Percentiles rank a stretch among this genome's conserved stretches.
These are phyloP conservation scores for Ramularia collo-cygni DNA, from an alignment of 2,329 filamentous ascomycete genomes.

Conservation along the genomic window DNA sequence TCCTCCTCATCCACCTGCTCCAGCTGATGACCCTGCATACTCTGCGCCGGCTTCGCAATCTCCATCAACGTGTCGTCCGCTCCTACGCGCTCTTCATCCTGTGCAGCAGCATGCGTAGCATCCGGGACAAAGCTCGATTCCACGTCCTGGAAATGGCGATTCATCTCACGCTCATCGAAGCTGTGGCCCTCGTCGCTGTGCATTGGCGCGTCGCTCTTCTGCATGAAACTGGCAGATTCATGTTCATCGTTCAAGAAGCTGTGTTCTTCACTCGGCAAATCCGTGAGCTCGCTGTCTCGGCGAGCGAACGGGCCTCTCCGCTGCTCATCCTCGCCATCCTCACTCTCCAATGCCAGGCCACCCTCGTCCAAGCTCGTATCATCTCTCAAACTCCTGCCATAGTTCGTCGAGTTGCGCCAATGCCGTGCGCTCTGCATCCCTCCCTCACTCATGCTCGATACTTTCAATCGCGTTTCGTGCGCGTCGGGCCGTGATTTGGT, in stretches of 20 bases:
- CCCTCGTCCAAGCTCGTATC: too few species aligned
- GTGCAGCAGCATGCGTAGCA: slow-evolving; percentile 30
- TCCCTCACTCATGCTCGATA: too few species aligned
- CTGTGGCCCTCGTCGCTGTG: slow-evolving; percentile 35
- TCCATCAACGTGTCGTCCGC: slow-evolving; percentile 42
- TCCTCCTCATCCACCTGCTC: slow-evolving; percentile 15
- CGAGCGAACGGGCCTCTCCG: slow-evolving; percentile 8
- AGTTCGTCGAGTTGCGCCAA: too few species aligned
- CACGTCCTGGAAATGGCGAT: slow-evolving; percentile 52
- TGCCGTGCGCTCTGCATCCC: too few species aligned
- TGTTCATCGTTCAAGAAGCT: slow-evolving; percentile 30
- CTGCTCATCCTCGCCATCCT: background rate
- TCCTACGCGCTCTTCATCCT: slow-evolving; percentile 26
- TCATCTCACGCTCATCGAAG: slow-evolving; percentile 54
- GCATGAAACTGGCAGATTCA: slow-evolving; percentile 1
- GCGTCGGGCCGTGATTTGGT: slow-evolving; percentile 1
- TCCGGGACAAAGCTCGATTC: slow-evolving; percentile 59
- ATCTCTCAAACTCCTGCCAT: too few species aligned
- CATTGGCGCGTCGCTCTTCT: slow-evolving; percentile 11
- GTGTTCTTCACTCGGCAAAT: slow-evolving; percentile 35
- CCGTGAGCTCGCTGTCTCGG: slow-evolving; percentile 30
- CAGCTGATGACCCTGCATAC: background rate
- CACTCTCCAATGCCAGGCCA: too few species aligned
- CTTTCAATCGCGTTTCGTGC: slow-evolving; percentile 1
- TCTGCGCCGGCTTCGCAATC: slow-evolving; percentile 19